Evolutionary conservation across 768 basidiomycete genomes (phyloP).

Genomic region (Hemileccinum rubropunctum): DNA sequence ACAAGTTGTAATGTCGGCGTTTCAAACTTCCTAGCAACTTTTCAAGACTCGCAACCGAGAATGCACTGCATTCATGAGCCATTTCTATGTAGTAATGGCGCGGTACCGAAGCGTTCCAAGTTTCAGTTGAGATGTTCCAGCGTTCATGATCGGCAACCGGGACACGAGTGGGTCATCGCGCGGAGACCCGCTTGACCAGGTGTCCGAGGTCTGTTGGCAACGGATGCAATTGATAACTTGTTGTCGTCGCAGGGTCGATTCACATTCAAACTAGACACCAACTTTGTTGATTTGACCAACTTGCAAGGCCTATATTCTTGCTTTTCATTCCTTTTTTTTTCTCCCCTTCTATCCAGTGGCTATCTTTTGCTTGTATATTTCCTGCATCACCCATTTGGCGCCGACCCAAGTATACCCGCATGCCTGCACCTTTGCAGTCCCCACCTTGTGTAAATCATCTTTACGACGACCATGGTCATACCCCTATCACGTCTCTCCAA

Average conservation of each 20-base stretch:
- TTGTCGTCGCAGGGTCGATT: conserved; percentile 6
- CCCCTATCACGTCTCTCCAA: background rate
- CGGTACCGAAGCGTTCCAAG: no score
- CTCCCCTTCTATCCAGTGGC: conserved; percentile 10
- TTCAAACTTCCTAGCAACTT: no score
- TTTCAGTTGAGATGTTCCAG: background rate
- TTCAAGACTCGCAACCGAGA: background rate
- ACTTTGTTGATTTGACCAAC: conserved; percentile 12
- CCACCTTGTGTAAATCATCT: conserved; percentile 15
- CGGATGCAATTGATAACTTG: conserved; percentile 8
- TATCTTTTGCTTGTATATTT: conserved; percentile 21
- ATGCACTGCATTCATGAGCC: background rate
- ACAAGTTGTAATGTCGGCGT: no score
- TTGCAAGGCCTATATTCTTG: background rate
- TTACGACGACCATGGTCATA: conserved; percentile 11
- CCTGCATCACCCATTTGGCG: conserved; percentile 2
- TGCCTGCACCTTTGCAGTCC: conserved; percentile 18
- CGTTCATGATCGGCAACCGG: background rate
- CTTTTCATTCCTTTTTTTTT: conserved; percentile 19
- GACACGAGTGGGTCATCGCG: background rate
- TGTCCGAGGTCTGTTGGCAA: conserved; percentile 14
- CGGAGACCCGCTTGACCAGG: background rate
- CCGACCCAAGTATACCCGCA: conserved; percentile 13
- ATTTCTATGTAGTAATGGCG: background rate
- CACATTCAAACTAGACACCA: conserved; percentile 12